Base-by-base conservation (phyloP, 1,284 basidiomycete genomes). In the Porodaedalea pini region DNA sequence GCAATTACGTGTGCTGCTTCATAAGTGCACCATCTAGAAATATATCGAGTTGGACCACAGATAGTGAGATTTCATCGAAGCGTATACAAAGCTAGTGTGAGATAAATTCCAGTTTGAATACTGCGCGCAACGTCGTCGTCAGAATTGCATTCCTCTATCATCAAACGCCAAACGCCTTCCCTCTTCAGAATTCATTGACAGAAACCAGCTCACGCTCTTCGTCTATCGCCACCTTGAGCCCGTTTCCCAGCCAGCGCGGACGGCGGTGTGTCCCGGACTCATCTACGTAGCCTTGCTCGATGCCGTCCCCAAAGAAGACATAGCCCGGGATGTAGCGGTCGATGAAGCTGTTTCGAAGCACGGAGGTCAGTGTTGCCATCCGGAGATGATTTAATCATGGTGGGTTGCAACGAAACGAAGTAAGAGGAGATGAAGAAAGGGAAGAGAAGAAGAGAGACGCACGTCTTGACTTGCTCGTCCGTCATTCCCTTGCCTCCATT, bases 401-500 rank as follows among this genome's bases (percentile, higher is more conserved):
- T 29, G 21, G 11, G 10, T 37, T n/a, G 32, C 17, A 37, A 5
- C 36, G 37, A 50, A 19, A 50, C 7, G 17, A 27, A 17, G 3
- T 5, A 51, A 51, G 37, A 51, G 49, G 34, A 49, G 47, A 3
- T 3, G 21, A 15, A 6, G 47, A n/a, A 39, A 23, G 37, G 8
- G 36, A 21, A 51, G 11, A 51, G 29, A 41, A 45, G 44, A 6
- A 44, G 27, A 37, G 52, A 51, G 51, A 40, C 82, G 64, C 72
- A 94, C 80, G 69, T 71, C 68, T 82, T 83, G 27, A 96, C 91
- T 66, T 79, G 80, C 63, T 80, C 82, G 65, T 95, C 92, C 0
- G 83, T 78, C 94, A 97, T 95, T 2, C 93, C 93, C 45, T 75
- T 75, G 3, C 92, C 92, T 44, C 91, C 92, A 61, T 93, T 94